A percentile compares a stretch with the other conserved stretches of the same genome.
Evolutionary conservation across 1,284 basidiomycete genomes (phyloP).

Genomic region (Austropuccinia psidii): DNA sequence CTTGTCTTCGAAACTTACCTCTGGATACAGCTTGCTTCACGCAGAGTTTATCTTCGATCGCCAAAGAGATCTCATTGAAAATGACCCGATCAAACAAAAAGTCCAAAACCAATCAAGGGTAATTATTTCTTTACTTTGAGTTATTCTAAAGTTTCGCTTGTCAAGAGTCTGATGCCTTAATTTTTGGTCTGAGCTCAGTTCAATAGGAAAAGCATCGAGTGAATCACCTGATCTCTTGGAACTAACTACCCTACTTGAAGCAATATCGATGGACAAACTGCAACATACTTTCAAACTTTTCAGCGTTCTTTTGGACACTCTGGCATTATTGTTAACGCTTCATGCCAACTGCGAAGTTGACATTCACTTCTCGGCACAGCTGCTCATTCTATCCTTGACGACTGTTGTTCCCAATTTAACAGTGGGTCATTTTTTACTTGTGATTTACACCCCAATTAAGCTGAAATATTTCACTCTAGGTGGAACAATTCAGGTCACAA

Average conservation of each 20-base stretch:
- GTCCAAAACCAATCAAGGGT: conserved; percentile 28
- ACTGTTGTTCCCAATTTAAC: conserved; percentile 10
- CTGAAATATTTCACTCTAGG: not conserved
- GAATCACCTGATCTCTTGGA: conserved; percentile 10
- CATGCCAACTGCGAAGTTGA: conserved; percentile 20
- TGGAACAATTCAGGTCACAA: conserved; percentile 20
- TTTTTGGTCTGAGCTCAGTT: not conserved
- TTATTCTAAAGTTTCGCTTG: not conserved
- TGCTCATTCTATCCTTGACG: conserved; percentile 19
- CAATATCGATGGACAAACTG: conserved; percentile 26
- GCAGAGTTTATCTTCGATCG: not conserved
- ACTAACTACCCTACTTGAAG: conserved; percentile 11
- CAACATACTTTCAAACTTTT: conserved; percentile 27
- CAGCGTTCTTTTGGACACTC: conserved; percentile 6
- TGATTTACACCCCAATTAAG: not conserved
- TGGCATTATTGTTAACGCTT: not conserved
- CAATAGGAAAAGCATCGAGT: not conserved
- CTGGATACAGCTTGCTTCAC: conserved; percentile 3
- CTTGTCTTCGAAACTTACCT: conserved; percentile 6
- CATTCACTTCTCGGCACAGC: conserved; percentile 31
- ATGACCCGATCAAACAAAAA: conserved; percentile 2
- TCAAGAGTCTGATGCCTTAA: not conserved
- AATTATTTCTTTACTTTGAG: not conserved
- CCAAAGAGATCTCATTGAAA: conserved; percentile 12
- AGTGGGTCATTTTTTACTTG: not conserved